Evolutionary conservation across 2,329 filamentous ascomycete genomes (phyloP).

Genomic region (Cytospora leucostoma): DNA sequence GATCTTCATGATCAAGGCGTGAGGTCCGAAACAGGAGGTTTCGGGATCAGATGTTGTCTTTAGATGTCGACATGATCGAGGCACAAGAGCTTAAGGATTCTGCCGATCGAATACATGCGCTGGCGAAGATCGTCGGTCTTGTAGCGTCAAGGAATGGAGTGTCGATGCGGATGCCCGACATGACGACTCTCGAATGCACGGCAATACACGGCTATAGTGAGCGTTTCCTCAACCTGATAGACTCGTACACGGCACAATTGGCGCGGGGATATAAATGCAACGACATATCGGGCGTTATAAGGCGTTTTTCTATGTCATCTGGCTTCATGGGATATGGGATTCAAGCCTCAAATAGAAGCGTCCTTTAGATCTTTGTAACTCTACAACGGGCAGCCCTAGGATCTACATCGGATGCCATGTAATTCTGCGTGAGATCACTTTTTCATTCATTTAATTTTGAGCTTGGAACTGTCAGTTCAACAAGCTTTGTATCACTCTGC

Average conservation of each 20-base stretch:
- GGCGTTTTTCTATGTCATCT: not conserved
- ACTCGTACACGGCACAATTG: not conserved
- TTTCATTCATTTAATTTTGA: conserved; percentile 4
- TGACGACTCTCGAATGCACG: not conserved
- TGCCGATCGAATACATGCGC: not conserved
- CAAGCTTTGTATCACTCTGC: conserved; percentile 18
- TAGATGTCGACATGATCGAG: not conserved
- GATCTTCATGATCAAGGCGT: conserved; percentile 70
- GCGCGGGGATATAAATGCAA: not conserved
- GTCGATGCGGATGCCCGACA: not conserved
- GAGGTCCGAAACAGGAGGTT: not conserved
- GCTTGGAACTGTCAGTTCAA: conserved; percentile 15
- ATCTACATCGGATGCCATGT: not conserved
- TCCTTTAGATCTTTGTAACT: not conserved
- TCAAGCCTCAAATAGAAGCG: not conserved
- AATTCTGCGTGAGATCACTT: not conserved
- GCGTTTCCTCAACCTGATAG: not conserved
- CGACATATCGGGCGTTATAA: not conserved
- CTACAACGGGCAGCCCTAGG: not conserved
- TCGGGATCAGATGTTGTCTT: not conserved
- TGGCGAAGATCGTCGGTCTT: not conserved
- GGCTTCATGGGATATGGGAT: not conserved
- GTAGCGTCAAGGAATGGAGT: not conserved
- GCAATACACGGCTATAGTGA: not conserved
- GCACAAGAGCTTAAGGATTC: not conserved